Evolutionary conservation across 805 yeast genomes (phyloP).

Genomic region (Kluyveromyces wickerhamii): DNA sequence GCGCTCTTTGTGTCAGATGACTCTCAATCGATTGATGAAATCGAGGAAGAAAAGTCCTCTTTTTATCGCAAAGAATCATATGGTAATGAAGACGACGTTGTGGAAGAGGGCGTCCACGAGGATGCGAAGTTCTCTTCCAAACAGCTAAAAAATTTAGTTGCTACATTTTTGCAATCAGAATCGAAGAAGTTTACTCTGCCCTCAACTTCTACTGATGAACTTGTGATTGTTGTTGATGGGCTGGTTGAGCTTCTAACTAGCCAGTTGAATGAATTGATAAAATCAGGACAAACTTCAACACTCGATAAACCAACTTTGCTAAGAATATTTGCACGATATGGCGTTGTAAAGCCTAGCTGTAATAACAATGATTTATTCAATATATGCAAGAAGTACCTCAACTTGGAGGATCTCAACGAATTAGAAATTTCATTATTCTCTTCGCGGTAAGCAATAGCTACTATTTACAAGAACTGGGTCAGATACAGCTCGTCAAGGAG

Average conservation of each 20-base stretch:
- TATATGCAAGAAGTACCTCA: slow-evolving; percentile 19
- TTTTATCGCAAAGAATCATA: too few species aligned
- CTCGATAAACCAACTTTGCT: slow-evolving; percentile 12
- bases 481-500: too few species aligned
- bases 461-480: not conserved
- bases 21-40: too few species aligned
- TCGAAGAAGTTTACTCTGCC: slow-evolving; percentile 3
- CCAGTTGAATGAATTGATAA: slow-evolving; percentile 7
- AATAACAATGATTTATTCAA: slow-evolving; percentile 20
- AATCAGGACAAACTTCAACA: not conserved
- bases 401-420: slow-evolving; percentile 19
- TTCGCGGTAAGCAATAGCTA: slow-evolving; percentile 2
- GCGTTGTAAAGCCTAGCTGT: slow-evolving; percentile 10
- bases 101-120: too few species aligned
- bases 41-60: too few species aligned
- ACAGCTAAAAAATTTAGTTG: not conserved
- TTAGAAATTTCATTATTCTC: slow-evolving; percentile 19
- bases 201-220: not conserved
- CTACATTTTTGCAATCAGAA: not conserved
- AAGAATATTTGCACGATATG: slow-evolving; percentile 11
- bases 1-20: too few species aligned
- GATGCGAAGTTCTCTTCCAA: not conserved
- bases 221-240: not conserved
- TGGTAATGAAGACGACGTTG: too few species aligned
- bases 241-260: slow-evolving; percentile 7